Evolutionary conservation across 148 eudicot species (phyloP), one percentile per base, ranked within the genome.

Genomic region (Spergularia marina): DNA sequence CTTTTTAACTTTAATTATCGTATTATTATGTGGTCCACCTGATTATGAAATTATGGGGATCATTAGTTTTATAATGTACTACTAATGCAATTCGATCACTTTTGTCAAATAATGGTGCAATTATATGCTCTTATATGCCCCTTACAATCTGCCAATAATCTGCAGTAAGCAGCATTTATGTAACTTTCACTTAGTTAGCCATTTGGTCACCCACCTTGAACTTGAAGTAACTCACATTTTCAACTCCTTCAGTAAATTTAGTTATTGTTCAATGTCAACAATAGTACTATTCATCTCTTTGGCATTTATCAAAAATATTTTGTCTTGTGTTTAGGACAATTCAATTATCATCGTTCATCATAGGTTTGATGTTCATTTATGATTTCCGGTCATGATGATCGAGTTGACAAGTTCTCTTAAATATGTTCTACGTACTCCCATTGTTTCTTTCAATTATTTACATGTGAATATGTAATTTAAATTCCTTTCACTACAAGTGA

Each of bases 141-240:
- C 73, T 53, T 59, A 18, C 39, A 23, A 73, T 77, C 69, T 66
- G 61, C 77, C 75, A 71, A 71, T 71, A 65, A 63, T 52, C 12
- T 47, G 72, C 61, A 64, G 20, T 40, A 13, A 54, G 73, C 53
- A 72, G 18, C 55, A 53, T 47, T n/a, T 18, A 34, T 71, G 81
- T 79, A 73, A 73, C 68, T 73, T 73, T 80, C 60, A 76, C 72
- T 53, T 81, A 9, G 77, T 77, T 77, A 56, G 78, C 66, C 70
- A 81, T 81, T 81, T 81, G 84, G 81, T 81, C 80, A 81, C 84
- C 84, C 63, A 81, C 77, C 80, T 67, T 62, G 74, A 68, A 67
- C 53, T 68, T 34, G 72, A 44, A 40, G 40, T 71, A 16, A 47
- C 49, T 44, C 49, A 70, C 54, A 58, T 55, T 75, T 80, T 80